Evolutionary conservation across 352 stramenopile genomes (phyloP).

Genomic region (Phytophthora citricola): DNA sequence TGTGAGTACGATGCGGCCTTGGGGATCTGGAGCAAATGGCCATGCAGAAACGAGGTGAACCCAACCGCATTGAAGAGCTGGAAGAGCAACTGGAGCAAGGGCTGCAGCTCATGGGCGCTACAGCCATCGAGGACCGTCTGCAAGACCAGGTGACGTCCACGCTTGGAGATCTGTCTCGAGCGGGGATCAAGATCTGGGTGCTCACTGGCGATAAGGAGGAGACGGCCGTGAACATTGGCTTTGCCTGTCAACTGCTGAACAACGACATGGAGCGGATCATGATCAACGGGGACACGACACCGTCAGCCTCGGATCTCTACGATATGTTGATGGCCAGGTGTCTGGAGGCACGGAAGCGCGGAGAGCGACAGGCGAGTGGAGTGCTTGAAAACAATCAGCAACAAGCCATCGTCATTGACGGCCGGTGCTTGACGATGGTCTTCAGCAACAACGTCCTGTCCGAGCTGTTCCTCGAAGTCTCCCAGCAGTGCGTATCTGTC

Average conservation of each 20-base stretch:
- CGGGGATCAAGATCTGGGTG: conserved; percentile 89
- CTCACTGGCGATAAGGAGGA: conserved; percentile 94
- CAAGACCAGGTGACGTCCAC: conserved; percentile 81
- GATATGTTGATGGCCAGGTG: conserved; percentile 64
- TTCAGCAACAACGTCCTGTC: conserved; percentile 75
- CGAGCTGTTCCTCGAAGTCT: conserved; percentile 87
- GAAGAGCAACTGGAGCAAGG: conserved; percentile 81
- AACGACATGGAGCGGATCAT: conserved; percentile 95
- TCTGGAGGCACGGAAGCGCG: conserved; percentile 45
- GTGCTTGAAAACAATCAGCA: conserved; percentile 13
- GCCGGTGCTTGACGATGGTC: conserved; percentile 74
- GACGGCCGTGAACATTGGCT: conserved; percentile 98
- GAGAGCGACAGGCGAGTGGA: conserved; percentile 31
- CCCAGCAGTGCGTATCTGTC: conserved; percentile 83
- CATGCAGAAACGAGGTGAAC: conserved; percentile 59
- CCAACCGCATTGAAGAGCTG: conserved; percentile 82
- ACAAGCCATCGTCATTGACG: conserved; percentile 82
- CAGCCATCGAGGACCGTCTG: conserved; percentile 84
- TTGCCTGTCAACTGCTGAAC: conserved; percentile 94
- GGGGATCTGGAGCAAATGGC: conserved; percentile 74
- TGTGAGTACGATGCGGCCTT: conserved; percentile 77
- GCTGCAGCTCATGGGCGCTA: conserved; percentile 78
- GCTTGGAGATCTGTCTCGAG: conserved; percentile 73
- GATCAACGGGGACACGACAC: conserved; percentile 74
- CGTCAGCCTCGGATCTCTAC: conserved; percentile 62